These are phyloP conservation scores for Xylaria sp. DNA, from an alignment of 2,329 filamentous ascomycete genomes.

Conservation along the genomic window DNA sequence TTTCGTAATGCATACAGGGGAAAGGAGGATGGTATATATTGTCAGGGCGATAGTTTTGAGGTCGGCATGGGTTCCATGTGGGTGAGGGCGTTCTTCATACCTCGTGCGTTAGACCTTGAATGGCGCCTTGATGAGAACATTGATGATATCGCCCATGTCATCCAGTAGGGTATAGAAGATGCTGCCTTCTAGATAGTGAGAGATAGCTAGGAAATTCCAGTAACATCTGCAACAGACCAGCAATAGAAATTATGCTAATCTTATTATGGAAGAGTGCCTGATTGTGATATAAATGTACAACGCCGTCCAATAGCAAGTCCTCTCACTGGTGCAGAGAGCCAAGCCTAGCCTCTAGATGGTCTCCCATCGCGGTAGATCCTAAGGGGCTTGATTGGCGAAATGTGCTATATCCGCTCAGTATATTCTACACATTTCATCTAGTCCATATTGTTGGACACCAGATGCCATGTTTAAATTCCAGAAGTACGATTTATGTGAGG, in stretches of 20 bases:
- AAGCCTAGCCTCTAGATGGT: conserved; percentile 65
- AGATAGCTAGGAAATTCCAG: conserved; percentile 58
- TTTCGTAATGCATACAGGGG: conserved; percentile 43
- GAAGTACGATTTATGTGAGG: no score
- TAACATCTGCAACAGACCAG: background rate
- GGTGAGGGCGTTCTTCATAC: conserved; percentile 66
- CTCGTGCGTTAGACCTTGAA: conserved; percentile 55
- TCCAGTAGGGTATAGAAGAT: conserved; percentile 71
- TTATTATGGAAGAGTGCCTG: conserved; percentile 71
- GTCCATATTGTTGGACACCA: no score
- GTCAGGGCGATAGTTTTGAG: conserved; percentile 70
- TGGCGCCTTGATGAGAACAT: conserved; percentile 57
- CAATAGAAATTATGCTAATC: conserved; percentile 34
- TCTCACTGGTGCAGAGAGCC: conserved; percentile 69
- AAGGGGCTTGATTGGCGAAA: conserved; percentile 70
- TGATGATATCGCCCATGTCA: conserved; percentile 66
- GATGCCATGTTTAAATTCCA: no score
- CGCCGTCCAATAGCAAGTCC: conserved; percentile 66
- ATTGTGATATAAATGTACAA: conserved; percentile 73
- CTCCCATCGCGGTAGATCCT: conserved; percentile 61
- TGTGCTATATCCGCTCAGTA: conserved; percentile 69
- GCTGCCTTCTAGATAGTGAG: conserved; percentile 72
- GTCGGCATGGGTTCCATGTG: conserved; percentile 64
- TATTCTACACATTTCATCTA: conserved; percentile 59
- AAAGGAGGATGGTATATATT: conserved; percentile 69